Percentiles rank a stretch among this genome's conserved stretches.
These are phyloP conservation scores for Binderoboletus segoi DNA, from an alignment of 1,284 basidiomycete species.

Conservation along the genomic window DNA sequence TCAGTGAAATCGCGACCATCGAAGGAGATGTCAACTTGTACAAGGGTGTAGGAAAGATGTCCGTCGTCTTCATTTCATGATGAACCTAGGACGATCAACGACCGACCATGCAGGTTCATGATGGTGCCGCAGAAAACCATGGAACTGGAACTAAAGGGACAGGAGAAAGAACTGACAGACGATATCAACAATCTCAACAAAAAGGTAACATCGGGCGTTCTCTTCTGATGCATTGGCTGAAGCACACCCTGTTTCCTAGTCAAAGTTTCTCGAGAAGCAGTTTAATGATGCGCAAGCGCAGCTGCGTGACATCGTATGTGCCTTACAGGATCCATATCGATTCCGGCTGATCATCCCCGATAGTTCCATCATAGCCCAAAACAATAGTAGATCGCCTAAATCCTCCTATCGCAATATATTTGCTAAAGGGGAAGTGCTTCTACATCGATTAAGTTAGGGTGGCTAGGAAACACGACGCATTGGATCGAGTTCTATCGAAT, in stretches of 20 bases:
- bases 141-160: slow-evolving; percentile 69
- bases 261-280: slow-evolving; percentile 89
- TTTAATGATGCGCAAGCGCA: slow-evolving; percentile 87
- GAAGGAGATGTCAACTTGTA: slow-evolving; percentile 77
- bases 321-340: background rate
- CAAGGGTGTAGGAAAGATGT: slow-evolving; percentile 94
- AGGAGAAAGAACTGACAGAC: slow-evolving; percentile 81
- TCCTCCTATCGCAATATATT: slow-evolving; percentile 7
- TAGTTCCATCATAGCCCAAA: slow-evolving; percentile 68
- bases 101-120: slow-evolving; percentile 69
- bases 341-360: slow-evolving; percentile 2
- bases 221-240: slow-evolving; percentile 6
- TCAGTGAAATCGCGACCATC: slow-evolving; percentile 70
- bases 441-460: slow-evolving; percentile 3
- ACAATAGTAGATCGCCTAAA: slow-evolving; percentile 37
- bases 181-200: slow-evolving; percentile 80
- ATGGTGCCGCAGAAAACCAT: slow-evolving; percentile 80
- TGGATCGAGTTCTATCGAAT: slow-evolving; percentile 3
- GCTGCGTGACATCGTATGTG: slow-evolving; percentile 77
- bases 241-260: slow-evolving; percentile 42
- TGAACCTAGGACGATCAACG: slow-evolving; percentile 2
- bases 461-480: background rate
- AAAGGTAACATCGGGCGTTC: slow-evolving; percentile 47
- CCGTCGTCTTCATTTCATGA: slow-evolving; percentile 28
- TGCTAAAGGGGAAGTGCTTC: background rate